These are phyloP conservation scores for Tulasnella sp. DNA, from an alignment of 768 basidiomycete genomes.

Conservation along the genomic window DNA sequence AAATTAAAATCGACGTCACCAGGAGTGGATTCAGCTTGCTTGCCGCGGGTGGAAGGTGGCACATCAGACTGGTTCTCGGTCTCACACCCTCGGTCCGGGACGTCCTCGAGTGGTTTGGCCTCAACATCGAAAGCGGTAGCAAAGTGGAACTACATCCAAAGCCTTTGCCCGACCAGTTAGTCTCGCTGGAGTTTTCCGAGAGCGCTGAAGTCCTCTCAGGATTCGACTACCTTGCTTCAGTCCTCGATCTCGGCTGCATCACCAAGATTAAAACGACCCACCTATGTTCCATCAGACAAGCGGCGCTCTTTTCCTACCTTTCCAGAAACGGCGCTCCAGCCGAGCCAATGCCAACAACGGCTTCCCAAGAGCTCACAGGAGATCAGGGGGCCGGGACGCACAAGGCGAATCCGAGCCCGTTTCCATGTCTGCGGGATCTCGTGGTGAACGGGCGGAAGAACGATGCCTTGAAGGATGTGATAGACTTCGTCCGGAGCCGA, in stretches of 20 bases:
- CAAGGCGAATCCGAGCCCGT: not conserved
- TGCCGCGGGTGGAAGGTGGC: not conserved
- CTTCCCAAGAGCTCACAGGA: not conserved
- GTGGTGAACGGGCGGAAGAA: not conserved
- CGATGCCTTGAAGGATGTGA: not conserved
- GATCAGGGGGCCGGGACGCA: not conserved
- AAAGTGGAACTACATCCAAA: not conserved
- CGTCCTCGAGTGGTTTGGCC: not conserved
- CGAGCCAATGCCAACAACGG: not conserved
- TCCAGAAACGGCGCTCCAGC: not conserved
- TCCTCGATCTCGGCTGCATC: not conserved
- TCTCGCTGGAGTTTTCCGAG: not conserved
- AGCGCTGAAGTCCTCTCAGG: not conserved
- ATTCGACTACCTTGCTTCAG: not conserved
- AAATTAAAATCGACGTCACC: not conserved
- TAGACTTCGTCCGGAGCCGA: too few relatives aligned
- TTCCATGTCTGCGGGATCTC: not conserved
- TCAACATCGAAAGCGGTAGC: not conserved
- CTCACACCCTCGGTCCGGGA: not conserved
- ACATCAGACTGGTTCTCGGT: not conserved
- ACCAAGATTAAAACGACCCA: not conserved
- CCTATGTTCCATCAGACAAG: not conserved
- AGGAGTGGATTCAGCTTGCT: not conserved
- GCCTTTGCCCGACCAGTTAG: too few relatives aligned
- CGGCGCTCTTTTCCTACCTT: not conserved